Conservation (phyloP, 345 rosid species). For the Melaleuca alternifolia region DNA sequence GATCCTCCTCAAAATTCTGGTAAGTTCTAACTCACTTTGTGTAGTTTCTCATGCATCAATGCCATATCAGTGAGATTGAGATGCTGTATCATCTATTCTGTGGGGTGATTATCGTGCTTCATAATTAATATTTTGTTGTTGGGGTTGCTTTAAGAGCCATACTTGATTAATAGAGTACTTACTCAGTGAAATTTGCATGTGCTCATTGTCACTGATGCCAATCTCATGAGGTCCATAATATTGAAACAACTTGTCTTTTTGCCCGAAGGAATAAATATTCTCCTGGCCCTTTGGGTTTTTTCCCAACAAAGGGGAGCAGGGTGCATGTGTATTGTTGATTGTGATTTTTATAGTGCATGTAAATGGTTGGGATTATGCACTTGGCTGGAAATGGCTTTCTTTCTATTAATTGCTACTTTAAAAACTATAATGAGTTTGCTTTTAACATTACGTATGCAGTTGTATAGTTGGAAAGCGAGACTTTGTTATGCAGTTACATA, state of each 20-base stretch:
- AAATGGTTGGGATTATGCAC: background rate
- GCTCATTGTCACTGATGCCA: background rate
- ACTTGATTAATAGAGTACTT: background rate
- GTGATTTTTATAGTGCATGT: background rate
- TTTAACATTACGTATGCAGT: background rate
- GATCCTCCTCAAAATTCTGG: slow-evolving; percentile 11
- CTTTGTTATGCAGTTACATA: background rate
- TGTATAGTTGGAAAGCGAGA: background rate
- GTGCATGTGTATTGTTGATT: background rate
- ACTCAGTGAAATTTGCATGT: background rate
- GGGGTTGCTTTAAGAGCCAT: background rate
- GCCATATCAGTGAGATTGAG: background rate
- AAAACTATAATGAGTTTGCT: background rate
- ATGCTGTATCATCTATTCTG: background rate
- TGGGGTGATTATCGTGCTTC: background rate
- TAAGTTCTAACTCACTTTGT: background rate
- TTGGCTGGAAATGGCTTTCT: background rate
- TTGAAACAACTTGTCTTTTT: background rate
- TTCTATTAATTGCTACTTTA: background rate
- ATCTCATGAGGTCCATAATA: background rate
- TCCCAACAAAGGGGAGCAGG: background rate
- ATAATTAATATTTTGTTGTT: background rate
- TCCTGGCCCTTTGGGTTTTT: background rate
- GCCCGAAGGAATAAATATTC: background rate
- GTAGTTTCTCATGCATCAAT: background rate